Base-by-base conservation (phyloP, 495 filamentous ascomycete species). In the Hyaloscypha bicolor region DNA sequence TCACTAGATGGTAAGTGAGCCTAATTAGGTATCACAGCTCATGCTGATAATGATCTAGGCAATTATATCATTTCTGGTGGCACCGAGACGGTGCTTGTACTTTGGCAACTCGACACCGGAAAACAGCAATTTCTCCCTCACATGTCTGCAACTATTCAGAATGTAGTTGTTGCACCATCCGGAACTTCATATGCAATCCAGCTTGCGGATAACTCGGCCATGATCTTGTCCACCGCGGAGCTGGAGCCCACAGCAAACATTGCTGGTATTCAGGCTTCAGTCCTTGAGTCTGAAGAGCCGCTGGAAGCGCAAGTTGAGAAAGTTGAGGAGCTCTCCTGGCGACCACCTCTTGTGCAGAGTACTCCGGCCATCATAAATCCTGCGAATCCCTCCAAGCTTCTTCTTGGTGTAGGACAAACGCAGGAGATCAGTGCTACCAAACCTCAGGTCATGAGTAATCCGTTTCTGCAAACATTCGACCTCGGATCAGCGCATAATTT, bases 61-160 rank as follows among this genome's bases (percentile, higher is more conserved):
- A 94, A 97, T 71, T 99, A 99, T 74, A 76, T 98, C 37, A 89
- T 99, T 37, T 98, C 95, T 51, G 95, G 95, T 65, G 96, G 95
- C 11, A 84, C 86, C 14, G 95, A 98, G 76, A 93, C 92, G 1
- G 93, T 95, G 5, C 79, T 99, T 58, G 91, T 97, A 19, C 78
- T 97, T n/a, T 99, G 94, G 93, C 95, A 99, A 75, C 78, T 98
- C 22, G 92, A 95, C 66, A 97, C 94, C 2, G 87, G 87, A 35
- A 87, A 87, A 67, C 86, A 86, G 70, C 89, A 94, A 71, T 90
- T 85, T 75, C 79, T 99, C 9, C 95, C 95, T 1, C 93, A 99
- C 82, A 83, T 99, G 45, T 90, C 90, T 8, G 89, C 93, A 6
- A 82, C 87, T 6, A 91, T 99, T 33, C 88, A 93, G 74, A 91